phyloP scores from a whole-genome alignment of 495 filamentous ascomycete species.

The Parachaetomium inaequale region DNA sequence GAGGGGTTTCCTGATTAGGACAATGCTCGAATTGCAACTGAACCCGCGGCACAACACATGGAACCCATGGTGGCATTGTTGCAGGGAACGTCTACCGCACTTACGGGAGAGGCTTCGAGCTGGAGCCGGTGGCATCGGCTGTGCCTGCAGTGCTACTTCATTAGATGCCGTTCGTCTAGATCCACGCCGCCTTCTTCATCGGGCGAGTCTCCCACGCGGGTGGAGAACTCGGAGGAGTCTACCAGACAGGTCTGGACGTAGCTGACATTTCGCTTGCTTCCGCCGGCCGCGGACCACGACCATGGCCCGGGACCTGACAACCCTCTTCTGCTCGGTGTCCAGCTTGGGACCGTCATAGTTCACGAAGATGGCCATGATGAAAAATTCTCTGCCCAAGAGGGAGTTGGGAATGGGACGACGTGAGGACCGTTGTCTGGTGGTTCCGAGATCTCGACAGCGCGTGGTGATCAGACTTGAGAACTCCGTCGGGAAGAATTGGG shows the following conservation, averaged over 20 bases:
- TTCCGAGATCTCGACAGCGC: too few relatives aligned
- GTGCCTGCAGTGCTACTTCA: neutral
- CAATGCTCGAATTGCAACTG: neutral
- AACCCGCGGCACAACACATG: neutral
- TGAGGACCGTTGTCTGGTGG: too few relatives aligned
- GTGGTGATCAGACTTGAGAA: too few relatives aligned
- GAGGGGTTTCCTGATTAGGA: neutral
- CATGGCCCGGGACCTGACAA: neutral
- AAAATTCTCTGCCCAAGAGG: neutral
- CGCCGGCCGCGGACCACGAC: conserved; percentile 1
- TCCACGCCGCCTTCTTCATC: neutral
- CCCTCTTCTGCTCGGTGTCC: neutral
- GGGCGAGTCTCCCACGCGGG: neutral
- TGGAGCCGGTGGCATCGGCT: neutral
- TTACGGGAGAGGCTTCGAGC: neutral
- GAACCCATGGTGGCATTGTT: neutral
- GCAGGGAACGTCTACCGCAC: neutral
- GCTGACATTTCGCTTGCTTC: neutral
- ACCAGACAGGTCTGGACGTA: neutral
- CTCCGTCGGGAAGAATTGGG: too few relatives aligned
- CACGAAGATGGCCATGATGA: neutral
- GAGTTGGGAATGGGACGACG: too few relatives aligned
- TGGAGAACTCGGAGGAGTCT: neutral
- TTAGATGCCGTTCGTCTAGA: neutral
- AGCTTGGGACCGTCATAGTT: conserved; percentile 2